Base-by-base conservation (phyloP, 2,329 filamentous ascomycete species). In the Aspergillus calidoustus region DNA sequence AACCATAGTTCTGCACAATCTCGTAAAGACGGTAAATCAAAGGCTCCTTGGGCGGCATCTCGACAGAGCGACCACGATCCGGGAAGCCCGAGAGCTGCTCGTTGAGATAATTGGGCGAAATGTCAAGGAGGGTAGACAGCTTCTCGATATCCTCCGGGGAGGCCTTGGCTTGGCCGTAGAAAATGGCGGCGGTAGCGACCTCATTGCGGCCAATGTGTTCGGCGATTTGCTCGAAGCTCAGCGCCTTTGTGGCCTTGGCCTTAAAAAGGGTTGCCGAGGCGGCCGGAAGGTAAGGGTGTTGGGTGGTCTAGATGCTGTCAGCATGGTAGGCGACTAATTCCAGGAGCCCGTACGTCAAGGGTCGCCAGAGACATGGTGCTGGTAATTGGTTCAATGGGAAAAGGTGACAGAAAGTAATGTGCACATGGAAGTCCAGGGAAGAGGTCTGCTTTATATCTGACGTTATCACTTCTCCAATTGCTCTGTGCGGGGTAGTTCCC, bases 1-100 rank as follows among this genome's bases (percentile, higher is more conserved):
- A 96, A 1, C 94, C 94, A 73, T 97, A 97, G 77, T 97, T 98
- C 81, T 97, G 93, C 64, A 98, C 89, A 74, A 97, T 91, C 83
- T 98, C 94, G 76, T 92, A 97, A 62, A 97, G 77, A 2, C 94
- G 84, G 77, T 98, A 98, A 73, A 97, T 93, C 68, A 96, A 79
- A 4, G 92, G 92, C 75, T 96, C 92, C 62, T 86, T 88, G 0
- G 91, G 91, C 0, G 91, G 92, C 91, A 95, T 93, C 60, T 92
- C 90, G 1, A 92, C 87, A 0, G 89, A 86, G 57, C 88, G 84
- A 38, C 93, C 93, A 3, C 93, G 86, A 76, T 97, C 91, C 0
- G 93, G 93, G 72, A 91, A 93, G 0, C 87, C 90, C 38, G 82
- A 82, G 65, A 95, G 82, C 69, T 91, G 86, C 3, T 82, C 79